Base-by-base conservation (phyloP, 2,329 filamentous ascomycete genomes). In the Sporothrix mexicana region DNA sequence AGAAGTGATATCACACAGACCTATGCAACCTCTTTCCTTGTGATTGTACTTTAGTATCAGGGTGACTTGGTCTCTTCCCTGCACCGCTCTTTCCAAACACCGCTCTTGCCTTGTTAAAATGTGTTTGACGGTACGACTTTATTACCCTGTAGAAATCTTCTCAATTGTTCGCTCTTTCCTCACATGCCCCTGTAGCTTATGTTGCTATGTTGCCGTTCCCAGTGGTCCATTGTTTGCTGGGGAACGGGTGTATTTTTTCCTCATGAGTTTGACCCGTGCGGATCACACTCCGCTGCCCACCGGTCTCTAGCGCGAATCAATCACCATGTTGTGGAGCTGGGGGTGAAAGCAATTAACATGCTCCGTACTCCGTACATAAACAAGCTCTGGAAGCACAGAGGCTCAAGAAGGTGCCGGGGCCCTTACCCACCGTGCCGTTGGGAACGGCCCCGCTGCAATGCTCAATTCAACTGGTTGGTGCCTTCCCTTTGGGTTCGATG, bases 251-350 rank as follows among this genome's bases (percentile, higher is more conserved):
- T 13, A 13, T 41, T 62, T 15, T 49, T 70, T 57, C 61, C 25
- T 41, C 20, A 13, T 49, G 13, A 30, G 73, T 74, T 75, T 75
- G 74, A 75, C 71, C 72, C 70, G 68, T 73, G 73, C 72, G 68
- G 74, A 75, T 75, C 73, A 75, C 68, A 75, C 74, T 69, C 57
- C 12, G 61, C 61, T 41, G 53, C 61, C 67, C 68, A 68, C 72
- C 43, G 66, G 57, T 61, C 68, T 73, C 73, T 72, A 69, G 73
- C 66, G 74, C 68, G 55, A 73, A 71, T 74, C 72, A 73, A 73
- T 74, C 72, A 74, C n/a, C 13, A 20, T 41, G 20, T 13, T 64
- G 61, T 66, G 61, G 61, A 20, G 41, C 41, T 64, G n/a, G n/a
- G 20, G 61, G 20, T 47, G 61, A 41, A 25, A 25, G 61, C 41